Base-by-base conservation (phyloP, 306 rosid genomes). In the Mucuna pruriens region DNA sequence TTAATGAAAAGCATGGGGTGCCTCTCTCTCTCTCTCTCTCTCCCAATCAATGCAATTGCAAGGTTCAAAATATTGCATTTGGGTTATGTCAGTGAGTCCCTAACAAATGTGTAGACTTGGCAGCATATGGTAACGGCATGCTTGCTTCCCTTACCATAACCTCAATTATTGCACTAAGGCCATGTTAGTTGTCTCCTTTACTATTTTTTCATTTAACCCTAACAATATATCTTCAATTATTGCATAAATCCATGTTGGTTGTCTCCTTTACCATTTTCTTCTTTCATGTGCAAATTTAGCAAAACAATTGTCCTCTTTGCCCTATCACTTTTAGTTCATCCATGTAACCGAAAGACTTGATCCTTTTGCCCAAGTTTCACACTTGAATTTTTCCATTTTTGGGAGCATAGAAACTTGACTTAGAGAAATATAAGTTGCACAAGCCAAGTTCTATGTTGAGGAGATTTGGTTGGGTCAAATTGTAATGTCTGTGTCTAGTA, bases 101-200 rank as follows among this genome's bases (percentile, higher is more conserved):
- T 38, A 38, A 73, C 40, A 64, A 78, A 58, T 60, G 82, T 61
- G 70, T 26, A 66, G n/a, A 78, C 73, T 45, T 73, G 79, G 72
- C 46, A 40, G 22, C 38, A 44, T 63, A 16, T 65, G 26, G 36
- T 44, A 33, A 70, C n/a, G 70, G 45, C 78, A 40, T 69, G 87
- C 71, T 74, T 69, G 87, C 71, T 74, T 81, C 88, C 84, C 61
- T 58, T 57, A 36, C 26, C 82, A 67, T 78, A 67, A 57, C 78
- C 48, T 69, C 76, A 82, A 86, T 79, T 74, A 82, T 82, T 78
- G 65, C 25, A 25, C 25, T 40, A 67, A 67, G n/a, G 5, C 71
- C 82, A 78, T 60, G 86, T 79, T 86, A 17, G 73, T 78, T 85
- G 82, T 82, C 54, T 74, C 63, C 84, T 46, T 58, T 48, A 13